Conservation (phyloP, 2,329 filamentous ascomycete genomes). For the Parafenestella ontariensis region DNA sequence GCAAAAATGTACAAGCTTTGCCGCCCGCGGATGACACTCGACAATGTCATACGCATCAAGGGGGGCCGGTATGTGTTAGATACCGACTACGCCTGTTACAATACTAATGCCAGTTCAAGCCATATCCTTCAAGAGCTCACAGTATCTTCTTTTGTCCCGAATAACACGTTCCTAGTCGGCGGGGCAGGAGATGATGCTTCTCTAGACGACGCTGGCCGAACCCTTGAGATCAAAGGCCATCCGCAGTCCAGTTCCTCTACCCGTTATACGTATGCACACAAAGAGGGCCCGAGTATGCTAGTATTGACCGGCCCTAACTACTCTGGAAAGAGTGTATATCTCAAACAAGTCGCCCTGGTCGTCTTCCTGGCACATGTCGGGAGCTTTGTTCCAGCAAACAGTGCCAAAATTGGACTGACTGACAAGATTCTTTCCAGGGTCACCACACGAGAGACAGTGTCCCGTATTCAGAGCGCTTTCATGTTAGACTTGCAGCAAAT, state of each 20-base stretch:
- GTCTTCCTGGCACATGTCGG: constrained; percentile 93
- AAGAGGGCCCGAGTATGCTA: constrained; percentile 68
- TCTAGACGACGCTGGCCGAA: background rate
- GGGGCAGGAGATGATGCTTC: constrained; percentile 50
- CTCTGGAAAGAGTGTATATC: constrained; percentile 94
- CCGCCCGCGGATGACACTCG: constrained; percentile 71
- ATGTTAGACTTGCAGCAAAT: constrained; percentile 90
- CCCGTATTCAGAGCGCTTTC: constrained; percentile 69
- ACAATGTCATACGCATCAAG: constrained; percentile 75
- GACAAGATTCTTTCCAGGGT: constrained; percentile 92
- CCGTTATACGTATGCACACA: constrained; percentile 6
- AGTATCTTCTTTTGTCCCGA: constrained; percentile 81
- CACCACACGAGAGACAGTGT: constrained; percentile 74
- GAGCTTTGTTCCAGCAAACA: constrained; percentile 82
- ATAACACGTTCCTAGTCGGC: constrained; percentile 74
- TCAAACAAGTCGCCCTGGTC: constrained; percentile 91
- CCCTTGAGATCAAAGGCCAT: background rate
- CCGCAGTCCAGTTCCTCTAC: constrained; percentile 7
- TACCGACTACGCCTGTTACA: background rate
- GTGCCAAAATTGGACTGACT: constrained; percentile 81
- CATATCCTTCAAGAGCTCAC: constrained; percentile 88
- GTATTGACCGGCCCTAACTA: constrained; percentile 93
- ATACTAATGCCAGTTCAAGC: constrained; percentile 39
- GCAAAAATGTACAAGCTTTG: constrained; percentile 76
- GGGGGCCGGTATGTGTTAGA: constrained; percentile 67